These are phyloP conservation scores for Globisporangium heterothallicum DNA, from an alignment of 352 stramenopile genomes.

Conservation along the genomic window DNA sequence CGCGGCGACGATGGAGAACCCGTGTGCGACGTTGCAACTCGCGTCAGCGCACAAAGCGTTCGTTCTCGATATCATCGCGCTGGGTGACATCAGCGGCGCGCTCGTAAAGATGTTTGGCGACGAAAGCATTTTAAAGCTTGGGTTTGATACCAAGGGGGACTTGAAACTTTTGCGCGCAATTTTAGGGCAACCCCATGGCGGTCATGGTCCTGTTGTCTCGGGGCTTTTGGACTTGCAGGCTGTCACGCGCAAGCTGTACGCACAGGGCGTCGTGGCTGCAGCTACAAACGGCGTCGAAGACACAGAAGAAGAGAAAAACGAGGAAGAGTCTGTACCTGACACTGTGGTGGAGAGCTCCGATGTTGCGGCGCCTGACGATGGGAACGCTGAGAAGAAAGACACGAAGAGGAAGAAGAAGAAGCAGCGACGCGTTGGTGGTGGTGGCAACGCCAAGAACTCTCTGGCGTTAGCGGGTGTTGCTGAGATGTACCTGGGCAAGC, in stretches of 20 bases:
- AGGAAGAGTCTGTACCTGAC: too few relatives aligned
- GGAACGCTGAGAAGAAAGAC: neutral
- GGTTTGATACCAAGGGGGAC: constrained; percentile 65
- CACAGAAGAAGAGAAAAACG: constrained; percentile 5
- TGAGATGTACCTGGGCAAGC: constrained; percentile 48
- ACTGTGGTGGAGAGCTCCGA: neutral
- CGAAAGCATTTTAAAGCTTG: constrained; percentile 56
- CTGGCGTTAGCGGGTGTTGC: constrained; percentile 48
- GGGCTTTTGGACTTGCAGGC: constrained; percentile 54
- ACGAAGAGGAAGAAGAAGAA: constrained; percentile 21
- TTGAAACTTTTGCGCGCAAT: constrained; percentile 50
- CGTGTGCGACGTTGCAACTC: constrained; percentile 63
- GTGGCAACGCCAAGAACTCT: constrained; percentile 14
- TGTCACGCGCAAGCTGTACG: constrained; percentile 32
- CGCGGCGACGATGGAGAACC: constrained; percentile 10
- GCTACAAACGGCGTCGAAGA: neutral
- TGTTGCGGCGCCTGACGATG: constrained; percentile 2
- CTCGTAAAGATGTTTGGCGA: constrained; percentile 40
- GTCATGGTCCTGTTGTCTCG: constrained; percentile 35
- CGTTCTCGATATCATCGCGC: constrained; percentile 58
- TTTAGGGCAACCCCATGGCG: constrained; percentile 16
- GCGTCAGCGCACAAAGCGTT: constrained; percentile 52
- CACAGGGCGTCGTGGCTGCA: constrained; percentile 1
- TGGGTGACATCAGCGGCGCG: constrained; percentile 24
- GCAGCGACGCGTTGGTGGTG: constrained; percentile 7